phyloP scores from a whole-genome alignment of 495 filamentous ascomycete genomes.

The Neurospora hispaniola region DNA sequence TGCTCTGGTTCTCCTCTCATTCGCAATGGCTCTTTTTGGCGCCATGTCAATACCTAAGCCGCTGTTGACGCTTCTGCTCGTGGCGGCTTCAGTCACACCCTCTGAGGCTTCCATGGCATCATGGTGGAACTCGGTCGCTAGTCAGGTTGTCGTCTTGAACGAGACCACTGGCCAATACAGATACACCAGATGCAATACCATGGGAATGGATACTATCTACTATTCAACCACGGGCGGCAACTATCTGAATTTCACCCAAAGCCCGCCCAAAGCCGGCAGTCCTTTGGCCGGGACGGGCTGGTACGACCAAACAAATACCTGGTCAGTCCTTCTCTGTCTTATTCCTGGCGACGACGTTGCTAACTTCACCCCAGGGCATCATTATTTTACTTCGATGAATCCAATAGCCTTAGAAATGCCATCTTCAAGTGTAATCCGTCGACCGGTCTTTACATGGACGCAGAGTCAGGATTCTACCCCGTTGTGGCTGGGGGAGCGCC shows the following conservation, averaged over 20 bases:
- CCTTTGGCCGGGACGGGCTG: conserved; percentile 26
- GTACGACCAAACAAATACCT: conserved; percentile 9
- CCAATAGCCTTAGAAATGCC: conserved; percentile 17
- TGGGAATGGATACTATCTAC: conserved; percentile 14
- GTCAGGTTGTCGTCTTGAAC: conserved; percentile 28
- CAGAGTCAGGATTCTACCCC: conserved; percentile 10
- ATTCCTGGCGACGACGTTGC: not conserved
- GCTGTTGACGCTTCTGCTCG: conserved; percentile 12
- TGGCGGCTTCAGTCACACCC: conserved; percentile 13
- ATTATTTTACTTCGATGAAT: conserved; percentile 20
- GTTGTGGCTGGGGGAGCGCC: conserved; percentile 13
- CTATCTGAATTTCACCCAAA: conserved; percentile 4
- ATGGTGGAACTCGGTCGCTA: conserved; percentile 21
- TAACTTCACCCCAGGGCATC: conserved; percentile 15
- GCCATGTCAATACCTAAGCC: conserved; percentile 8
- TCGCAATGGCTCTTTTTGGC: not conserved
- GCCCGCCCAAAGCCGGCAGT: conserved; percentile 20
- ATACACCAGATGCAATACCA: conserved; percentile 26
- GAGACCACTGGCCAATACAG: conserved; percentile 21
- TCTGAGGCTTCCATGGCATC: conserved; percentile 18
- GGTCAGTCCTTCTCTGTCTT: conserved; percentile 7
- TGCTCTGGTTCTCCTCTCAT: not conserved
- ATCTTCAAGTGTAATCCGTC: conserved; percentile 22
- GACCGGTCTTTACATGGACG: conserved; percentile 15
- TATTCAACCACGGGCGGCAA: conserved; percentile 14